Evolutionary conservation across 768 basidiomycete species (phyloP).

Genomic region (Rhizopogon roseolus): DNA sequence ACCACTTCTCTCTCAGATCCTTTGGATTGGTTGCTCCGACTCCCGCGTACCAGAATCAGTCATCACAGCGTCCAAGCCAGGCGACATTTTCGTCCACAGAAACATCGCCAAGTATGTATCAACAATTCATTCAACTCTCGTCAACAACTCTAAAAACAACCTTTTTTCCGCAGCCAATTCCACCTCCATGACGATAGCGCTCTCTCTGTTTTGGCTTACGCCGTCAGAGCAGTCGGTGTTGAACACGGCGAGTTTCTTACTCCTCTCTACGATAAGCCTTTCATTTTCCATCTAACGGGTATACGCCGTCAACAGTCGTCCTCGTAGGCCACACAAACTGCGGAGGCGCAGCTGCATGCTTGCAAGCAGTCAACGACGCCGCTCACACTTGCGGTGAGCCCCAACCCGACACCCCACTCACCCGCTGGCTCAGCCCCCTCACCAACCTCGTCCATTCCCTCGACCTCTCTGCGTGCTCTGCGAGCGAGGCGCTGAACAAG

Average conservation of each 20-base stretch:
- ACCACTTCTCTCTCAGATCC: conserved; percentile 37
- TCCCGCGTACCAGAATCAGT: conserved; percentile 85
- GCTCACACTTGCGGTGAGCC: conserved; percentile 11
- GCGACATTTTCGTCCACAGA: conserved; percentile 84
- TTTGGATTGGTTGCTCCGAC: conserved; percentile 85
- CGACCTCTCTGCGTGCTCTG: conserved; percentile 32
- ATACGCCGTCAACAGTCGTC: conserved; percentile 44
- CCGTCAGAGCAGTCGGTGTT: conserved; percentile 64
- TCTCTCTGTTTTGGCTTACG: conserved; percentile 69
- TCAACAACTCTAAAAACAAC: no score
- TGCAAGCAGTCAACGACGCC: conserved; percentile 36
- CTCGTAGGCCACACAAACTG: conserved; percentile 83
- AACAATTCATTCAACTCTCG: not conserved
- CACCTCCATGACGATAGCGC: conserved; percentile 67
- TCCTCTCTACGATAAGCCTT: conserved; percentile 27
- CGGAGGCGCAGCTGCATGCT: conserved; percentile 66
- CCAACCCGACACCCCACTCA: conserved; percentile 45
- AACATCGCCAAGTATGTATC: conserved; percentile 81
- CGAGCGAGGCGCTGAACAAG: conserved; percentile 34
- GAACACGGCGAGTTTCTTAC: conserved; percentile 62
- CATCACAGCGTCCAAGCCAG: conserved; percentile 67
- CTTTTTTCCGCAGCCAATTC: no score
- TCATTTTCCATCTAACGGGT: conserved; percentile 5
- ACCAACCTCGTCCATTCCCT: conserved; percentile 42
- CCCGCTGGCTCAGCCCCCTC: conserved; percentile 71